These are phyloP conservation scores for Dendrobium huoshanense DNA, from an alignment of 106 monocot genomes.

Conservation along the genomic window DNA sequence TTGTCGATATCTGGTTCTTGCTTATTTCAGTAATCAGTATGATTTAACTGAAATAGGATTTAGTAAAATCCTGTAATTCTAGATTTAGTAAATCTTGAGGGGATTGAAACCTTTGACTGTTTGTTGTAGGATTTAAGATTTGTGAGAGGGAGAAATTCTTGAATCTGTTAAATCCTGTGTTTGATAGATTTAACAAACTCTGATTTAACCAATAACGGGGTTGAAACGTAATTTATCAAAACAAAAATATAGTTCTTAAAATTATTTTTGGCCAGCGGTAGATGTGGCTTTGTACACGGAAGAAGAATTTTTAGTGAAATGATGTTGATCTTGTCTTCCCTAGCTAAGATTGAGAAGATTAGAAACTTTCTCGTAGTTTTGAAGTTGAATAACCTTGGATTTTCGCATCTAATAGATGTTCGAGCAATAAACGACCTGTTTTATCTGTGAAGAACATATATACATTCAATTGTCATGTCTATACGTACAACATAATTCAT, in stretches of 20 bases:
- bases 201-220: background rate
- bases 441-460: background rate
- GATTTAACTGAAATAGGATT: no score
- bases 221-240: background rate
- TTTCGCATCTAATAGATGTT: background rate
- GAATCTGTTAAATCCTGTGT: no score
- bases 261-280: background rate
- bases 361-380: background rate
- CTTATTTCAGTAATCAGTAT: background rate
- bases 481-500: background rate
- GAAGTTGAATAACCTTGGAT: background rate
- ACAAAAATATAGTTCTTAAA: background rate
- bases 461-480: background rate
- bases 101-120: no score
- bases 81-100: no score
- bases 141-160: no score
- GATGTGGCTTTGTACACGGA: background rate
- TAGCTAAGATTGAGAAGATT: background rate
- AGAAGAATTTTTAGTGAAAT: conserved; percentile 2
- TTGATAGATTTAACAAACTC: background rate
- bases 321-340: background rate
- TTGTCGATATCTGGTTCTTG: background rate
- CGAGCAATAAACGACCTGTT: no score
- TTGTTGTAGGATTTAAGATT: no score
- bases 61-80: no score